Evolutionary conservation across 768 basidiomycete genomes (phyloP), one percentile per base, ranked within the genome.

Genomic region (Pleurotus ostreatus): DNA sequence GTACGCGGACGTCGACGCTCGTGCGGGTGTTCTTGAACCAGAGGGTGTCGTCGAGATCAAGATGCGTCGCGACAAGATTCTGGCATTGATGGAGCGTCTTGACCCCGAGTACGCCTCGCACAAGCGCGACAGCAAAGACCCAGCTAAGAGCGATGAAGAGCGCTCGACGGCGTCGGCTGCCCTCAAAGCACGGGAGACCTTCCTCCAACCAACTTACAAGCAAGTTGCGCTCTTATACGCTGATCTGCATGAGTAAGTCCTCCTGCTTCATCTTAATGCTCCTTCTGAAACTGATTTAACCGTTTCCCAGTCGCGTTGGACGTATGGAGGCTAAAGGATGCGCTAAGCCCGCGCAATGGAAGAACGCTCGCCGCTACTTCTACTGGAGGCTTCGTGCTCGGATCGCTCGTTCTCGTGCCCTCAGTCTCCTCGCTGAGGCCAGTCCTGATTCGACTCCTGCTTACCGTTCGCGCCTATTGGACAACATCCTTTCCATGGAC

Each of bases 241-340:
- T 30, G 97, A 99, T 71, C 85, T 97, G 60, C 97, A 96, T 66
- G 94, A 97, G 92, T 94, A 70, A 67, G 92, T 78, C 41, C 43
- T 34, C 55, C 20, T 39, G 49, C n/a, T 30, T 54, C 43, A 55
- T 25, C 30, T 48, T 23, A 23, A 11, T 51, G 39, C 46, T 16
- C 58, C 41, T 30, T 59, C 39, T 37, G 11, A 34, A 34, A 11
- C 30, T 53, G 34, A 60, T 34, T 64, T 44, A 57, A 53, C 16
- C 55, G 39, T 40, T 59, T n/a, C 43, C 55, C 57, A 96, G 94
- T 71, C 92, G 95, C 47, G 81, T 84, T 45, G 94, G 94, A 47
- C 92, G 95, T 46, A 96, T 97, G 94, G 92, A 97, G 72, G 95
- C 95, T 23, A 98, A 98, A 74, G 94, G 92, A 15, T 95, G 95